Evolutionary conservation across 176 grass and related monocot genomes (phyloP), one percentile per base, ranked within the genome.

Genomic region (Rhynchospora tenuis): DNA sequence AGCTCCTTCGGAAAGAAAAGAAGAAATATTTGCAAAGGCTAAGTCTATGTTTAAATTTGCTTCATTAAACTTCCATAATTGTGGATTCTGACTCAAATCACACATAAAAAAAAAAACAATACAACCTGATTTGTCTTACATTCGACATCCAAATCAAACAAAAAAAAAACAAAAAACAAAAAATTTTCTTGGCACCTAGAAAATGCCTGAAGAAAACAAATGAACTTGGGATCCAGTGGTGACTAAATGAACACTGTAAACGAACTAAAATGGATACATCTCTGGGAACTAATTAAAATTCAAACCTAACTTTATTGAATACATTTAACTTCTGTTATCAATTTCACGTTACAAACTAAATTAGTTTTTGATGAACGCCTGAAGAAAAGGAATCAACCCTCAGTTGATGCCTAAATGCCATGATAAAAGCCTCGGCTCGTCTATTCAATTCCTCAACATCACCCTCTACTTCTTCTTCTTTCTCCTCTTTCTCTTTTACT

Each of bases 371-470:
- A 46, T 33, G 50, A 81, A 42, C 38, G 47, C 47, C 64, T 2
- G 88, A 86, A 57, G 94, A 90, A 68, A 67, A 90, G 28, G 96
- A 93, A 52, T 98, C 96, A 70, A 90, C 84, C 82, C 86, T 87
- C 64, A 98, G 89, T 55, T 94, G 96, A 85, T 81, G 89, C 59
- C 91, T 82, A 81, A 98, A 98, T 28, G 93, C 93, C 33, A 73
- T 78, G 64, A 98, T 98, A 85, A 95, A 98, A 77, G 90, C 96
- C 83, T 98, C 96, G 27, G 88, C 93, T 22, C 96, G 82, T 73
- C 77, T 88, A 65, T 98, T 86, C 84, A 98, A 82, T 91, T 98
- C 95, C 82, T 90, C 91, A 3, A 64, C 64, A 64, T 87, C 92
- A 2, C 68, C 84, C 26, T 64, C 84, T 12, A 15, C 57, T 3